Evolutionary conservation across 345 rosid species (phyloP), one percentile per base, ranked within the genome.

Genomic region (Syzygium aqueum): DNA sequence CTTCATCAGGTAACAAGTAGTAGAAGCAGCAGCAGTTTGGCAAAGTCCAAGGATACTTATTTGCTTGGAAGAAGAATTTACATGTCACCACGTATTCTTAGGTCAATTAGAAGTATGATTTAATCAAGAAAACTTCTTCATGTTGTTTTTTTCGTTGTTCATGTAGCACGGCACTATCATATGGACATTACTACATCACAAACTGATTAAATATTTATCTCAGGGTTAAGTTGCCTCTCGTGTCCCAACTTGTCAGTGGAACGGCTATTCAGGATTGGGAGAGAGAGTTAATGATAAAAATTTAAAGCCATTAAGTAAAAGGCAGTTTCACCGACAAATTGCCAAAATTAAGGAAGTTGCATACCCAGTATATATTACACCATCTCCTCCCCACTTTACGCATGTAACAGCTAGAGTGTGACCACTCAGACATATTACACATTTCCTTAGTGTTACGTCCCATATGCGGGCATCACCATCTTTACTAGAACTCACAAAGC

Each of bases 401-500:
- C 99, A 96, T 89, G 99, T 97, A 86, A 97, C 94, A 84, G 99
- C 98, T 91, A 95, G 96, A 13, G 96, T 95, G 87, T 97, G 99
- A 19, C 98, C 99, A 56, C 94, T 95, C 53, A 96, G 96, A 93
- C 93, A 92, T 67, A 97, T 95, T 53, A 95, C 88, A 90, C 96
- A 91, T 91, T 91, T 95, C 88, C 91, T 94, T 85, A 94, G 87
- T 57, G 96, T 88, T 87, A 95, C 54, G 87, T 96, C 99, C 99
- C 99, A 97, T 89, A 97, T 94, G 84, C 99, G 95, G 16, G 99
- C 99, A 94, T 96, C 98, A 17, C 99, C 99, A 95, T 97, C 99
- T 93, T 96, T 96, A 92, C 99, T 94, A 86, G 96, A 93, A 93
- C 97, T 97, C 84, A 96, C 99, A 92, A 96, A 97, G 84, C 97